These are phyloP conservation scores for Platanthera zijinensis DNA, from an alignment of 106 monocot species.

Conservation along the genomic window DNA sequence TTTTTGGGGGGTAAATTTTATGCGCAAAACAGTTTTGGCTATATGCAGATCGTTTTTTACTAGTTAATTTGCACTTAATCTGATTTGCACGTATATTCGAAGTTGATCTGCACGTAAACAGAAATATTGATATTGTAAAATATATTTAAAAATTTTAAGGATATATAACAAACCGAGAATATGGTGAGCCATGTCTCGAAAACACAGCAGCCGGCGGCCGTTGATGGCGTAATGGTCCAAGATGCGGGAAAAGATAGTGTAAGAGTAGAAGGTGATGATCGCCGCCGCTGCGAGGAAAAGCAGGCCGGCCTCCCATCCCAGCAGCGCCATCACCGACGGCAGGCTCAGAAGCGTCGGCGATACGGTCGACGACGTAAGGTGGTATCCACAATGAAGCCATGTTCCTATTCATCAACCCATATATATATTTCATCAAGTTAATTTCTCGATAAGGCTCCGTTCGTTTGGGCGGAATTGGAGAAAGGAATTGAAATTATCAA, in stretches of 20 bases:
- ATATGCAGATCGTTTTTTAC: no score
- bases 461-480: no score
- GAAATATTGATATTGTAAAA: no score
- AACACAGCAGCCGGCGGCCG: constrained; percentile 60
- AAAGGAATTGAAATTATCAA: no score
- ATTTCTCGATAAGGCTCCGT: no score
- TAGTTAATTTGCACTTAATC: no score
- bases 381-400: constrained; percentile 86
- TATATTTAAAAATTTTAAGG: no score
- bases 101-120: no score
- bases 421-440: no score
- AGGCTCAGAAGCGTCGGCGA: constrained; percentile 75
- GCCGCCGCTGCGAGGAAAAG: constrained; percentile 38
- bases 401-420: constrained; percentile 30
- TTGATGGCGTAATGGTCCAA: constrained; percentile 64
- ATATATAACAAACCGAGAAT: constrained; percentile 36
- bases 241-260: constrained; percentile 69
- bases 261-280: constrained; percentile 77
- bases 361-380: constrained; percentile 77
- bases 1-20: no score
- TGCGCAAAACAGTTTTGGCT: no score
- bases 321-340: constrained; percentile 53
- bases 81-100: no score
- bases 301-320: constrained; percentile 63
- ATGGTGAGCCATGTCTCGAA: constrained; percentile 70